These are phyloP conservation scores for Boletus edulis DNA, from an alignment of 768 basidiomycete species.

Conservation along the genomic window DNA sequence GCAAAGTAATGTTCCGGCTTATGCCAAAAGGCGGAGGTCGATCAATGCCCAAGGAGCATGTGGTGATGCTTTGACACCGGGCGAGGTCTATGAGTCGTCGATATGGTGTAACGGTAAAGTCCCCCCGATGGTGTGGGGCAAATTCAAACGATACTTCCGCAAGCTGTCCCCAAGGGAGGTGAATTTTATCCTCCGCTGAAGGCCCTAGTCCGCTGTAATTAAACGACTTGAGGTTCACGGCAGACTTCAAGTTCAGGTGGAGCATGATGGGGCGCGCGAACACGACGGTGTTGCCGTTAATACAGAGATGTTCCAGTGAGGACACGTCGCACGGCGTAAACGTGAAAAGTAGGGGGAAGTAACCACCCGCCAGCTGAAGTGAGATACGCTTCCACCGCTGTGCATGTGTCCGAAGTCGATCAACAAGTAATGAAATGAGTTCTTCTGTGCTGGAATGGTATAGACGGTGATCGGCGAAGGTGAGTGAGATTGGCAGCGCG, in stretches of 20 bases:
- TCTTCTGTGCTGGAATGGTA: background rate
- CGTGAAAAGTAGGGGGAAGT: constrained; percentile 12
- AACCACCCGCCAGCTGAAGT: constrained; percentile 7
- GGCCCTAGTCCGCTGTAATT: constrained; percentile 4
- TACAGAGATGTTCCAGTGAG: constrained; percentile 13
- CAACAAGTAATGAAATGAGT: constrained; percentile 10
- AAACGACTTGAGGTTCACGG: constrained; percentile 16
- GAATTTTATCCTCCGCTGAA: background rate
- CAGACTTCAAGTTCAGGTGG: constrained; percentile 6
- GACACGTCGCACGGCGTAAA: constrained; percentile 16
- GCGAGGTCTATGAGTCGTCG: constrained; percentile 5
- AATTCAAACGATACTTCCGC: constrained; percentile 14
- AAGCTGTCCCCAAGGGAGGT: constrained; percentile 12
- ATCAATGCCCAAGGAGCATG: constrained; percentile 17
- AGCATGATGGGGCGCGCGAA: background rate
- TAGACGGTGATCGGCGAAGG: constrained; percentile 18
- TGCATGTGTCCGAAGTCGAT: constrained; percentile 12
- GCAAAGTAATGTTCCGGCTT: constrained; percentile 5
- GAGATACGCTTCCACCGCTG: constrained; percentile 18
- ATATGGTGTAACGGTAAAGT: background rate
- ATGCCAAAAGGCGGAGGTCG: background rate
- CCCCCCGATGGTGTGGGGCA: background rate
- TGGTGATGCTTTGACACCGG: constrained; percentile 19
- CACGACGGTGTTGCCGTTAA: background rate
- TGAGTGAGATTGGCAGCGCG: constrained; percentile 14